phyloP scores from a whole-genome alignment of 257 asterid species.

The Plantago elongata region DNA sequence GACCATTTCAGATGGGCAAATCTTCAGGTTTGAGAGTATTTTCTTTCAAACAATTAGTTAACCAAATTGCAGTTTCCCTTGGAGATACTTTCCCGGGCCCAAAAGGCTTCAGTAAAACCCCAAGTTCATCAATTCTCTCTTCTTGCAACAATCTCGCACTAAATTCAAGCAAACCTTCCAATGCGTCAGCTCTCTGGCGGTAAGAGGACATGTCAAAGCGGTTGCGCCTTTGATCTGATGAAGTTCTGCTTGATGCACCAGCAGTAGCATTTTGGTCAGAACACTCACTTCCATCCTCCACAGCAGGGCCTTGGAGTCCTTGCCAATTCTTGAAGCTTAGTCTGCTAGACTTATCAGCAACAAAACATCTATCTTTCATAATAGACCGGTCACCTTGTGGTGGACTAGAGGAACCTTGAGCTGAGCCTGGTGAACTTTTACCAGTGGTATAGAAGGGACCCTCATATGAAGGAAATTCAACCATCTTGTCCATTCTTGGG shows the following conservation, averaged over 20 bases:
- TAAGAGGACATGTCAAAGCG: conserved; percentile 77
- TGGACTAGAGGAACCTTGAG: conserved; percentile 57
- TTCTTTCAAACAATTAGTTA: conserved; percentile 83
- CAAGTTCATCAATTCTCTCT: conserved; percentile 80
- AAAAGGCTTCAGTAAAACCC: conserved; percentile 72
- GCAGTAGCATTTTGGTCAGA: conserved; percentile 90
- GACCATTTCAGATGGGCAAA: conserved; percentile 17
- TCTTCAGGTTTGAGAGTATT: conserved; percentile 52
- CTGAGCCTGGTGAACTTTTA: conserved; percentile 46
- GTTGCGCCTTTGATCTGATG: conserved; percentile 63
- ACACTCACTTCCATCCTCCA: conserved; percentile 54
- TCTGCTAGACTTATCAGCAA: conserved; percentile 49
- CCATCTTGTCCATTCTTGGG: conserved; percentile 79
- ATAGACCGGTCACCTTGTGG: conserved; percentile 60
- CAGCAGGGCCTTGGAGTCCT: conserved; percentile 38
- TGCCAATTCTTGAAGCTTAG: conserved; percentile 51
- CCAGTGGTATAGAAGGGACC: conserved; percentile 35
- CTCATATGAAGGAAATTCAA: conserved; percentile 60
- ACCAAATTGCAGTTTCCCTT: conserved; percentile 92
- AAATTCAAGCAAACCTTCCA: conserved; percentile 88
- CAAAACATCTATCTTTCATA: conserved; percentile 71
- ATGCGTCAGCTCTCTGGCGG: conserved; percentile 80
- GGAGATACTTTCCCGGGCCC: conserved; percentile 89
- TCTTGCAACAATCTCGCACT: conserved; percentile 79
- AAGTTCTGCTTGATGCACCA: conserved; percentile 82